Percentiles rank a stretch among this genome's conserved stretches.
Conservation (phyloP, 2,329 filamentous ascomycete genomes). For the Penicillium psychrosexuale region DNA sequence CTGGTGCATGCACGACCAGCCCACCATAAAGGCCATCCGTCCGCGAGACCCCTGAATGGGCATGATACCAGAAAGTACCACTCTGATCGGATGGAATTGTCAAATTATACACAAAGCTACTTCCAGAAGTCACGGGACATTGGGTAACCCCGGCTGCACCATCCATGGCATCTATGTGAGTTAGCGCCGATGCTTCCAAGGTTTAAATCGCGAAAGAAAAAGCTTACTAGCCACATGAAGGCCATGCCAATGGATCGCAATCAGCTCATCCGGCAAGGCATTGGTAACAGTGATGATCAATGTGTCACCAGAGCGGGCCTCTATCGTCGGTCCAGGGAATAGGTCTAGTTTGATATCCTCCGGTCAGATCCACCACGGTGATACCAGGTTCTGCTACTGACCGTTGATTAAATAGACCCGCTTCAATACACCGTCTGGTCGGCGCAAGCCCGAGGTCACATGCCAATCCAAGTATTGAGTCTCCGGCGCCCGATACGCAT, state of each 20-base stretch:
- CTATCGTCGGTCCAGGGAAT: constrained; percentile 52
- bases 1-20: constrained; percentile 46
- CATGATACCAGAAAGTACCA: constrained; percentile 52
- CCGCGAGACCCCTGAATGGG: constrained; percentile 44
- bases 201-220: not conserved
- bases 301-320: constrained; percentile 48
- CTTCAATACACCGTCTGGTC: constrained; percentile 53
- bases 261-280: constrained; percentile 35
- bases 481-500: constrained; percentile 36
- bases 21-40: constrained; percentile 50
- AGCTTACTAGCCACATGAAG: constrained; percentile 40
- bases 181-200: constrained; percentile 1
- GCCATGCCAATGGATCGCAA: constrained; percentile 51
- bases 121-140: constrained; percentile 62
- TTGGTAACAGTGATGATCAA: constrained; percentile 47
- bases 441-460: constrained; percentile 38
- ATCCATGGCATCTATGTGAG: constrained; percentile 55
- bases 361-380: not conserved
- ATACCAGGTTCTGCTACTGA: constrained; percentile 14
- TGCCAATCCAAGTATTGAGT: constrained; percentile 42
- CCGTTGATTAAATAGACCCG: constrained; percentile 51
- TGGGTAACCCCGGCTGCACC: constrained; percentile 65
- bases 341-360: constrained; percentile 23
- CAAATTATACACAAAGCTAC: constrained; percentile 44
- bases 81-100: constrained; percentile 38